Evolutionary conservation across 345 rosid species (phyloP).

Genomic region (Chamaenerion angustifolium): DNA sequence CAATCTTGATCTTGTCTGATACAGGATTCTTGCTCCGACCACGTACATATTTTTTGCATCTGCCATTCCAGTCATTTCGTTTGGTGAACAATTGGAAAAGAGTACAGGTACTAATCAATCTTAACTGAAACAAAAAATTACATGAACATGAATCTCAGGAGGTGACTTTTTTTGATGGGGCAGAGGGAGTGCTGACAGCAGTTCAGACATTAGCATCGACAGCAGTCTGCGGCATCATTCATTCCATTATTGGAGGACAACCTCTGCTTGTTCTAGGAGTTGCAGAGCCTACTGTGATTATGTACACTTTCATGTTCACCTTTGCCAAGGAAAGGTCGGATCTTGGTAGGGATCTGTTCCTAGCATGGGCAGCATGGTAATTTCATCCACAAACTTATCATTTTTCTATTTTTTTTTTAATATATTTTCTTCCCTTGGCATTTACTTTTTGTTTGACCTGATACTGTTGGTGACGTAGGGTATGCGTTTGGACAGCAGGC

Average conservation of each 20-base stretch:
- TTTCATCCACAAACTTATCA: background rate
- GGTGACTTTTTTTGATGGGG: background rate
- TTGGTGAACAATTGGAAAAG: conserved; percentile 90
- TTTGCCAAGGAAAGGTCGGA: conserved; percentile 78
- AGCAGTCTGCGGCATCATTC: conserved; percentile 76
- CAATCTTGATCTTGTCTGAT: background rate
- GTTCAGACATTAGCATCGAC: conserved; percentile 96
- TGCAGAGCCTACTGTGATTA: conserved; percentile 97
- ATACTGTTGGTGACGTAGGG: conserved; percentile 36
- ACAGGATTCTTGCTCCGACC: conserved; percentile 94
- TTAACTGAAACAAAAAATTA: background rate
- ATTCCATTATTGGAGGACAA: conserved; percentile 90
- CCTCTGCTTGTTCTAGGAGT: conserved; percentile 93
- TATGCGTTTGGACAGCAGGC: conserved; percentile 83
- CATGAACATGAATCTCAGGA: background rate
- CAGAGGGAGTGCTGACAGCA: conserved; percentile 89
- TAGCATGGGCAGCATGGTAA: conserved; percentile 93
- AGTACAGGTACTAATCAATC: conserved; percentile 42
- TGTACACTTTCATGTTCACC: conserved; percentile 94
- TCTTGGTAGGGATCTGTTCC: conserved; percentile 68
- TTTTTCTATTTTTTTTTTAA: background rate
- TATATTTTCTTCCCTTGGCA: background rate
- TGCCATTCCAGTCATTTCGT: conserved; percentile 95
- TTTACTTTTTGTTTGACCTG: conserved; percentile 3
- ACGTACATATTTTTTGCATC: conserved; percentile 97